Evolutionary conservation across 805 yeast species (phyloP).

Genomic region (Pichia membranifaciens): DNA sequence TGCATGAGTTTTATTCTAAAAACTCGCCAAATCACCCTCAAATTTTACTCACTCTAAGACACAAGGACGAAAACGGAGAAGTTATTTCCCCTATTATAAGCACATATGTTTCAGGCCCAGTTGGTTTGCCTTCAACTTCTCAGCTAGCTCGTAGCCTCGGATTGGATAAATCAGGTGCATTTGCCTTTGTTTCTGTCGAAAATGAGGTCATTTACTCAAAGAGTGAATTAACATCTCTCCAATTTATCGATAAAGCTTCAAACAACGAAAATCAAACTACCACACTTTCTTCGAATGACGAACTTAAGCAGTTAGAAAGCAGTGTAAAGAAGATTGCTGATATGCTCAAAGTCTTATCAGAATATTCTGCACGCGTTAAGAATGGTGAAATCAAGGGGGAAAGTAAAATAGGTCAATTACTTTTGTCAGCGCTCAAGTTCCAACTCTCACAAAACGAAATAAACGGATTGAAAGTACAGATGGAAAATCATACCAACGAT

Average conservation of each 20-base stretch:
- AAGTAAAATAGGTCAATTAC: constrained; percentile 57
- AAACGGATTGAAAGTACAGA: constrained; percentile 50
- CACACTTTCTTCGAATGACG: constrained; percentile 33
- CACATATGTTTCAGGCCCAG: constrained; percentile 73
- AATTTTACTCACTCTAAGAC: constrained; percentile 68
- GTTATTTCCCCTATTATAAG: constrained; percentile 48
- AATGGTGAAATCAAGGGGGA: constrained; percentile 42
- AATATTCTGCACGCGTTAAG: constrained; percentile 40
- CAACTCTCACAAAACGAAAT: constrained; percentile 46
- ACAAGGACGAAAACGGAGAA: constrained; percentile 43
- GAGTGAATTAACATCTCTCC: constrained; percentile 56
- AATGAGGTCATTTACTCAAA: constrained; percentile 52
- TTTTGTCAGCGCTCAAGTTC: constrained; percentile 51
- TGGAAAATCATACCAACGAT: constrained; percentile 72
- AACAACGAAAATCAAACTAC: constrained; percentile 28
- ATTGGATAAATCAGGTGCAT: constrained; percentile 39
- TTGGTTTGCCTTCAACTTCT: constrained; percentile 48
- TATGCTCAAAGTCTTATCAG: constrained; percentile 44
- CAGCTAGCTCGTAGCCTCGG: constrained; percentile 32
- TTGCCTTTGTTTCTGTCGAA: constrained; percentile 73
- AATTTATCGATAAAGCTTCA: constrained; percentile 38
- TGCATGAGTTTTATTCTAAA: constrained; percentile 74
- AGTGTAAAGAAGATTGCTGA: constrained; percentile 42
- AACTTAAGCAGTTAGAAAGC: constrained; percentile 39
- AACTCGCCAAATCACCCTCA: constrained; percentile 81